Conservation (phyloP, 345 rosid genomes). For the Hypericum perforatum region DNA sequence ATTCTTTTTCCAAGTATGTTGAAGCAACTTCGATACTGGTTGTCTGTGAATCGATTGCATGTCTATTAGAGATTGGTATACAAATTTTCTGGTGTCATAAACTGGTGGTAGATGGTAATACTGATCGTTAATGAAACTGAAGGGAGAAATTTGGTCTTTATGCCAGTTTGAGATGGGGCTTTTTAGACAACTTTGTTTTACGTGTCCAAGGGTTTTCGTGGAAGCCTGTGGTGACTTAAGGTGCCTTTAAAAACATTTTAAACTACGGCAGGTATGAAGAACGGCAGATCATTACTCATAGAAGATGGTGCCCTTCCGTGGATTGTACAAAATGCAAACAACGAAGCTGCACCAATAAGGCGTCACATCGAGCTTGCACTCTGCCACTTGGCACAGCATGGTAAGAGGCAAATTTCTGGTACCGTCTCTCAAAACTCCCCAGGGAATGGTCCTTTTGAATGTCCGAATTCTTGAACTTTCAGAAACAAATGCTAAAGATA, state of each 20-base stretch:
- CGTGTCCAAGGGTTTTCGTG: too few relatives aligned
- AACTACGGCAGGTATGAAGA: constrained; percentile 13
- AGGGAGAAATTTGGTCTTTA: too few relatives aligned
- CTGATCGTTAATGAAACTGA: too few relatives aligned
- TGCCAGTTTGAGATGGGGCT: too few relatives aligned
- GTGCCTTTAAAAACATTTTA: not conserved
- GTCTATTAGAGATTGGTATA: too few relatives aligned
- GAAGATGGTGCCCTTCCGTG: constrained; percentile 28
- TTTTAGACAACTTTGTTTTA: too few relatives aligned
- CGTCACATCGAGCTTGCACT: constrained; percentile 29
- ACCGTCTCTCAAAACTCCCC: not conserved
- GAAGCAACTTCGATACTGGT: not conserved
- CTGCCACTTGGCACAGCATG: constrained; percentile 24
- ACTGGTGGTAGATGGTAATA: too few relatives aligned
- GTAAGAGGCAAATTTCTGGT: constrained; percentile 9
- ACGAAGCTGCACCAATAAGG: constrained; percentile 28
- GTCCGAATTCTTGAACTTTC: constrained; percentile 7
- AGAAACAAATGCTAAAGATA: constrained; percentile 24
- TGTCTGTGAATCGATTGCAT: too few relatives aligned
- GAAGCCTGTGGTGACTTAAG: too few relatives aligned
- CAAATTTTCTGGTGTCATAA: too few relatives aligned
- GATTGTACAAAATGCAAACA: constrained; percentile 28
- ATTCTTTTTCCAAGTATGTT: not conserved
- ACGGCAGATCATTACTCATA: constrained; percentile 22
- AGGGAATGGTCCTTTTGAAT: not conserved